Conservation (phyloP, 1,284 basidiomycete species). For the Taiwanofungus camphoratus region DNA sequence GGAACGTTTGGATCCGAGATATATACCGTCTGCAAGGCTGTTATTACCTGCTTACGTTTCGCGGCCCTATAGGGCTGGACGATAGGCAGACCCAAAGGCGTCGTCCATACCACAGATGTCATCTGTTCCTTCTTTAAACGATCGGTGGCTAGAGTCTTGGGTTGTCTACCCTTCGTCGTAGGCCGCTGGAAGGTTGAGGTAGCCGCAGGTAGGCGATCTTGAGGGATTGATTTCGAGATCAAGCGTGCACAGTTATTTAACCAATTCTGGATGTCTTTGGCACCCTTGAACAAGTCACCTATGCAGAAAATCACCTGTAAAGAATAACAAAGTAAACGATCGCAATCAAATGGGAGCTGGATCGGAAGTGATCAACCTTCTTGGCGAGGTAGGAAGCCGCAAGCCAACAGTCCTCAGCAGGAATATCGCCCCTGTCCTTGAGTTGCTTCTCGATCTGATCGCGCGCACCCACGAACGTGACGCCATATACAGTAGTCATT, state of each 20-base stretch:
- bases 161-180: constrained; percentile 11
- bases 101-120: constrained; percentile 96
- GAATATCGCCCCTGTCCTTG: constrained; percentile 70
- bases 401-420: constrained; percentile 66
- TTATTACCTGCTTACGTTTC: constrained; percentile 80
- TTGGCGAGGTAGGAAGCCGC: constrained; percentile 84
- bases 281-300: constrained; percentile 89
- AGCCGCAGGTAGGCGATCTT: constrained; percentile 61
- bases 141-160: constrained; percentile 19
- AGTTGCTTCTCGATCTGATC: constrained; percentile 94
- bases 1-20: constrained; percentile 86
- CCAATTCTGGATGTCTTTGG: constrained; percentile 91
- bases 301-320: constrained; percentile 73
- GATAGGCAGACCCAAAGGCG: constrained; percentile 89
- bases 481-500: constrained; percentile 99
- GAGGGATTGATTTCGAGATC: constrained; percentile 85
- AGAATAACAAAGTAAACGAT: constrained; percentile 5
- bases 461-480: constrained; percentile 92
- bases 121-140: constrained; percentile 83
- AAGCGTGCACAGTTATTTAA: constrained; percentile 79
- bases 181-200: constrained; percentile 14
- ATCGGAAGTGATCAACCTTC: constrained; percentile 40
- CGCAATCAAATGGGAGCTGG: neutral
- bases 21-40: constrained; percentile 86
- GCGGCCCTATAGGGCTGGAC: constrained; percentile 94